Percentiles rank a stretch among this genome's conserved stretches.
These are phyloP conservation scores for Beauveria medogensis DNA, from an alignment of 2,329 filamentous ascomycete genomes.

Conservation along the genomic window DNA sequence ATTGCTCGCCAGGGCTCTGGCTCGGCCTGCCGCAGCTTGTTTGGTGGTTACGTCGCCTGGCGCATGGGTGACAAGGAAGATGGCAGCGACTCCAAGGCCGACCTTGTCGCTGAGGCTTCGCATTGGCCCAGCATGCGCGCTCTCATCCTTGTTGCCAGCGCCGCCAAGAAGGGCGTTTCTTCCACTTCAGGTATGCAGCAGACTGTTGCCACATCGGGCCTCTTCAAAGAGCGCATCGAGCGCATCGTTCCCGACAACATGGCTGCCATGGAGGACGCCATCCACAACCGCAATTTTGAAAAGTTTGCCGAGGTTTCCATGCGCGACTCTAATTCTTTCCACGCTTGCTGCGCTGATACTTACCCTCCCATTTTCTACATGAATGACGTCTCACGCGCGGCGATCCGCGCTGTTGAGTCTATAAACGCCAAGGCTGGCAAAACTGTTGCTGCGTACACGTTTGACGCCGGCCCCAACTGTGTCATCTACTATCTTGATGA, in stretches of 20 bases:
- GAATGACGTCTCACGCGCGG: conserved; percentile 84
- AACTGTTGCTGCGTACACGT: conserved; percentile 87
- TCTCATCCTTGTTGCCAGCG: conserved; percentile 81
- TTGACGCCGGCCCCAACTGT: conserved; percentile 93
- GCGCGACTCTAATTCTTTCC: conserved; percentile 95
- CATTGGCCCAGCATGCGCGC: conserved; percentile 97
- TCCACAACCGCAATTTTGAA: conserved; percentile 71
- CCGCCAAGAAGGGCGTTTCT: conserved; percentile 91
- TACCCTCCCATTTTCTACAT: conserved; percentile 98
- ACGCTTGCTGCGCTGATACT: conserved; percentile 89
- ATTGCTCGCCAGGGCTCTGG: conserved; percentile 93
- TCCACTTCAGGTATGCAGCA: conserved; percentile 95
- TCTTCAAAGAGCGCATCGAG: conserved; percentile 71
- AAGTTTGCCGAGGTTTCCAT: conserved; percentile 86
- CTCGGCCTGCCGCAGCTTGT: conserved; percentile 85
- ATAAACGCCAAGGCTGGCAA: conserved; percentile 76
- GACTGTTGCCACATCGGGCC: conserved; percentile 81
- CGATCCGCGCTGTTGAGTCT: conserved; percentile 79
- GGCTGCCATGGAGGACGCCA: conserved; percentile 75
- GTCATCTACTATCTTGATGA: conserved; percentile 91
- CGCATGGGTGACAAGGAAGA: conserved; percentile 67
- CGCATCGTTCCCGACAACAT: conserved; percentile 77
- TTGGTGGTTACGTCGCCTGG: conserved; percentile 96
- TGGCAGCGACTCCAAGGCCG: conserved; percentile 79
- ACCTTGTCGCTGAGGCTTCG: conserved; percentile 76